Base-by-base conservation (phyloP, 306 rosid genomes). In the Vachellia pachyceras region DNA sequence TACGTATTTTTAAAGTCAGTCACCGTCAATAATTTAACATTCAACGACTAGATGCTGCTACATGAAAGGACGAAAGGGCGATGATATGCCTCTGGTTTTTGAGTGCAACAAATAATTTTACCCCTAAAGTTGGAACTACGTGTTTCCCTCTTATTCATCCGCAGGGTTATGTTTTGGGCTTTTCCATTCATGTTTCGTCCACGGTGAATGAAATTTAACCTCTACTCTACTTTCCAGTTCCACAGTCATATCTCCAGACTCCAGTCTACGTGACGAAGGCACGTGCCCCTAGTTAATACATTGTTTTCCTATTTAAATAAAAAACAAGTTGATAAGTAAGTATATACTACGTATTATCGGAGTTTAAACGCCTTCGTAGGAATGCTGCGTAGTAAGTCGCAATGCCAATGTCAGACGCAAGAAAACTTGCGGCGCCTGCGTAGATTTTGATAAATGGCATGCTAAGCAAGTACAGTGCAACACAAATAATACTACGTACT, bases 61-160 rank as follows among this genome's bases (percentile, higher is more conserved):
- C 23, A 58, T 37, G 9, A 4, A 67, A 60, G 23, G 37, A n/a
- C 17, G 54, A 23, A 55, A 76, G 58, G 68, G 10, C 46, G 65
- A 42, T 29, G 10, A 77, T 84, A 77, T 86, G 91, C 90, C 83
- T 69, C 88, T 88, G 84, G 93, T 91, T 89, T 29, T 91, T 86
- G 66, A 80, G 75, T 79, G 41, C 79, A 68, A 79, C 57, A 20
- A 54, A 54, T 60, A 40, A 7, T 20, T 69, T 49, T 70, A 73
- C 77, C 64, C 0, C 35, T 78, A 46, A 63, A 77, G 78, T 84
- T 84, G 71, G 70, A 82, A 85, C 85, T 49, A 73, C 87, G 85
- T 57, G 88, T 89, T 89, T 83, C 64, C 14, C 29, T 76, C 36
- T 63, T 77, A 75, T 79, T 42, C 85, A 85, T 20, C 20, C 33